Evolutionary conservation across 345 rosid species (phyloP), one percentile per base, ranked within the genome.

Genomic region (Bretschneidera sinensis): DNA sequence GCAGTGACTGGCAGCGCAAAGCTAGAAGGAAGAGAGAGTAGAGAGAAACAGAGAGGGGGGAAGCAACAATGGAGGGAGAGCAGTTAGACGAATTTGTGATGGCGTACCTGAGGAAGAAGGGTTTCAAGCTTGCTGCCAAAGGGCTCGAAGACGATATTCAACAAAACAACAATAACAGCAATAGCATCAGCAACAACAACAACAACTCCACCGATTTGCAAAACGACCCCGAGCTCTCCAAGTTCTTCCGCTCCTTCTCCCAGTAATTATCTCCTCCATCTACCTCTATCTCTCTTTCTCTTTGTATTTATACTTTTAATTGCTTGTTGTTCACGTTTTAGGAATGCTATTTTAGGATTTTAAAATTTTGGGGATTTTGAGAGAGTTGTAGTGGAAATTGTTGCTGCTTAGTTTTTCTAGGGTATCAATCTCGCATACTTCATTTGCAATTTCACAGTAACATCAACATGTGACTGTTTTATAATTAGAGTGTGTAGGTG

Each of bases 71-170:
- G 96, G 90, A 85, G 55, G 79, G 77, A 62, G 76, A 79, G 50
- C 81, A 71, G 21, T 68, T 86, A 1, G 79, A 74, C 34, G 80
- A 72, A 47, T 80, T 86, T 34, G 96, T 91, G 9, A 74, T 78
- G 54, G 76, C 85, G 33, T 94, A 86, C 73, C 61, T 91, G 89
- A 88, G 82, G 84, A 95, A 86, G 91, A 95, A 76, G 59, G 99
- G 99, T 0, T 95, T 95, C 73, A 77, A 67, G 67, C 79, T 81
- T 79, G 71, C 87, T 79, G 43, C 62, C 18, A 73, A 68, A 55
- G 63, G 23, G 18, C 55, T 73, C 17, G 66, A 73, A 68, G 89
- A 87, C 8, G 87, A 81, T 74, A 80, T 82, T 71, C 91, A 83
- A 10, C 81, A 73, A 6, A 85, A 60, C 68, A 73, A 78, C 51